A percentile compares a stretch with the other conserved stretches of the same genome.
phyloP scores from a whole-genome alignment of 495 filamentous ascomycete genomes.

The Entonaema liquescens region DNA sequence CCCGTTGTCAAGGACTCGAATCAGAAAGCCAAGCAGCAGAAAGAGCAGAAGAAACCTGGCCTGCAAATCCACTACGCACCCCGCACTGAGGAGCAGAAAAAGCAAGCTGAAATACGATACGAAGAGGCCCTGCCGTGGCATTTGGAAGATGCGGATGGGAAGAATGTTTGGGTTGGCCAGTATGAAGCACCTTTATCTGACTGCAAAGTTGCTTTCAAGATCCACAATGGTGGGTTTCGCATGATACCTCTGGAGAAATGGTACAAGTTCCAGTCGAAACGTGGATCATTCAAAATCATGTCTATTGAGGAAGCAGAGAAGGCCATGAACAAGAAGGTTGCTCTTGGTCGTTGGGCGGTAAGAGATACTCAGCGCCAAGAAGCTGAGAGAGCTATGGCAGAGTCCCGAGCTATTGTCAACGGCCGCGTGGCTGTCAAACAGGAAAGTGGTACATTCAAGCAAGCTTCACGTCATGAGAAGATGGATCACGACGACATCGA shows the following conservation, averaged over 20 bases:
- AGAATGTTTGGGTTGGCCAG: slow-evolving; percentile 89
- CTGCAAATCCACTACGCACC: slow-evolving; percentile 59
- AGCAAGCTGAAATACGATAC: slow-evolving; percentile 81
- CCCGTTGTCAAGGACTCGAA: slow-evolving; percentile 66
- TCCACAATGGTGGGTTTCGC: slow-evolving; percentile 72
- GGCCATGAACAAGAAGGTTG: slow-evolving; percentile 74
- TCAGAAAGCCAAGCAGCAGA: slow-evolving; percentile 67
- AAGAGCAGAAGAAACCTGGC: slow-evolving; percentile 75
- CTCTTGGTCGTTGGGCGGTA: slow-evolving; percentile 82
- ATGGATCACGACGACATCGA: slow-evolving; percentile 68
- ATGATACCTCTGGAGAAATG: slow-evolving; percentile 94
- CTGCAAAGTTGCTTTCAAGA: slow-evolving; percentile 74
- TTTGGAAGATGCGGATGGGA: slow-evolving; percentile 93
- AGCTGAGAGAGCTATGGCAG: slow-evolving; percentile 57
- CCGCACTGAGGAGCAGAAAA: slow-evolving; percentile 75
- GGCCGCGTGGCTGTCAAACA: slow-evolving; percentile 58
- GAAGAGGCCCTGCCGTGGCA: slow-evolving; percentile 97
- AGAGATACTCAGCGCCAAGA: slow-evolving; percentile 64
- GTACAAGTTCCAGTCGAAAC: slow-evolving; percentile 87
- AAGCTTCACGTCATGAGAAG: slow-evolving; percentile 59
- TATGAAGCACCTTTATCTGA: slow-evolving; percentile 88
- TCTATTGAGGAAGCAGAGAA: slow-evolving; percentile 87
- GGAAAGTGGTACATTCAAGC: slow-evolving; percentile 62
- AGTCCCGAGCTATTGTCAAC: slow-evolving; percentile 55
- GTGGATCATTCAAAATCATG: slow-evolving; percentile 78